Base-by-base conservation (phyloP, 257 asterid genomes). In the Oldenlandia corymbosa region DNA sequence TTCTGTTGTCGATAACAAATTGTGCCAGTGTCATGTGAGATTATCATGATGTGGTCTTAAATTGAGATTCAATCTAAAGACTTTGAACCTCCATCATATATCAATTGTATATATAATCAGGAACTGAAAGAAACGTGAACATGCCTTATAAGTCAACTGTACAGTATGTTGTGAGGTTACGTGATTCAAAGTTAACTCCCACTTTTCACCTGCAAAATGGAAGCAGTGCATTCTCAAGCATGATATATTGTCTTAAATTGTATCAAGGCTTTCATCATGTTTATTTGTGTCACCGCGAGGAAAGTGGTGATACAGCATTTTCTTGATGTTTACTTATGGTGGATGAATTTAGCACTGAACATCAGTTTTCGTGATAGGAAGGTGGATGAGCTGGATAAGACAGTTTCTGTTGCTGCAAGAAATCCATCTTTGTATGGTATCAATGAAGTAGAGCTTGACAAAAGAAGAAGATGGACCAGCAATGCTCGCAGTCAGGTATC, bases 311-410 rank as follows among this genome's bases (percentile, higher is more conserved):
- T 11, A 31, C 39, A 50, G 28, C 26, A 54, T 21, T 41, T 47
- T 30, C 59, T n/a, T 49, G 53, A 28, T 24, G 59, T 49, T 21
- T 2, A 20, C 9, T 60, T 39, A 10, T 43, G 73, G 67, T 65
- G 56, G 39, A 10, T 39, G 24, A 21, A 45, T 64, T 49, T 52
- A 41, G 74, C 74, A 66, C 86, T 85, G 83, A 87, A 76, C 62
- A 50, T 70, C 56, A 71, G 48, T 71, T 71, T 86, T 78, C 73
- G 71, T 83, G 80, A 72, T 79, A 70, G 87, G 69, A 85, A 93
- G 99, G 96, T 93, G 73, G 97, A 90, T 87, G 97, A 90, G 69
- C 71, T 93, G 94, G 94, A 83, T 80, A 93, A 90, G 76, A 78
- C 97, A 67, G 87, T 93, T 74, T 57, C 86, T 34, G 95, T 93